These are phyloP conservation scores for Fagopyrum homotropicum DNA, from an alignment of 148 eudicot species.

Conservation along the genomic window DNA sequence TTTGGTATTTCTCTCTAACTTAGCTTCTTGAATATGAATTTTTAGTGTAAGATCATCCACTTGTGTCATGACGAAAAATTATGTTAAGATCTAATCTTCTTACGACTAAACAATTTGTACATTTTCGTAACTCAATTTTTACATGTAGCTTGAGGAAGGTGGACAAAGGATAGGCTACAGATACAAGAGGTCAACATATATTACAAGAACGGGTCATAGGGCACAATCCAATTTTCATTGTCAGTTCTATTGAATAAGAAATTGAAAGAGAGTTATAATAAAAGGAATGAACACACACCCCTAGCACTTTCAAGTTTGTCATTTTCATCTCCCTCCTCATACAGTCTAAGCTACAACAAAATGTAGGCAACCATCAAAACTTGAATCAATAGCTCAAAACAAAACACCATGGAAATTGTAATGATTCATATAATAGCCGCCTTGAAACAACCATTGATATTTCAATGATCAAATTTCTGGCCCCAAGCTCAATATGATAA, in stretches of 20 bases:
- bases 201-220: neutral
- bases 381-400: neutral
- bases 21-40: constrained; percentile 51
- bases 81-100: neutral
- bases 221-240: neutral
- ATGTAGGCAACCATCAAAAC: constrained; percentile 12
- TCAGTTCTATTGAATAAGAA: neutral
- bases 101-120: neutral
- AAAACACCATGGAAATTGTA: no score
- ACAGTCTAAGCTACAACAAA: constrained; percentile 49
- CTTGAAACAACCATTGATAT: no score
- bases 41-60: constrained; percentile 58
- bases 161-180: no score
- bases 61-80: constrained; percentile 20
- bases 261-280: neutral
- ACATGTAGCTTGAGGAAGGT: no score
- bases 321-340: constrained; percentile 37
- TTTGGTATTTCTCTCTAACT: constrained; percentile 50
- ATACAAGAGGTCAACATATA: no score
- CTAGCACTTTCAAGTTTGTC: constrained; percentile 36
- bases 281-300: constrained; percentile 18
- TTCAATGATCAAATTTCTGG: no score
- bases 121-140: neutral
- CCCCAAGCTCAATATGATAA: no score
- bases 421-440: no score